These are phyloP conservation scores for Rusavskia elegans DNA, from an alignment of 495 filamentous ascomycete genomes.

Conservation along the genomic window DNA sequence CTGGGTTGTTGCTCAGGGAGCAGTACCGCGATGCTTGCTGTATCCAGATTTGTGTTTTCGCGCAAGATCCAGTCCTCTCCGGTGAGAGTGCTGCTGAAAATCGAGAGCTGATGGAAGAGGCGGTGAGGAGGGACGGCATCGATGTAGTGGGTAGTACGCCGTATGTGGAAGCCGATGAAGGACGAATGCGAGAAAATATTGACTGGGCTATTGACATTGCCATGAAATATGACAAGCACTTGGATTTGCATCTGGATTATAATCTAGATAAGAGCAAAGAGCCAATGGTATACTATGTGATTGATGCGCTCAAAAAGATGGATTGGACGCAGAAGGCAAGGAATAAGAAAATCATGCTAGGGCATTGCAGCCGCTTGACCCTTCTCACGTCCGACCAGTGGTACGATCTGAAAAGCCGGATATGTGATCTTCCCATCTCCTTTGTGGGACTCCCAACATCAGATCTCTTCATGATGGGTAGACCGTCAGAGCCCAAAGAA, in stretches of 20 bases:
- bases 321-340: conserved; percentile 27
- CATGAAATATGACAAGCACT: conserved; percentile 30
- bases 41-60: conserved; percentile 59
- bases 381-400: conserved; percentile 36
- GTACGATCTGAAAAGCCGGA: conserved; percentile 28
- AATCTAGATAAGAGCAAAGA: conserved; percentile 33
- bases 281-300: conserved; percentile 10
- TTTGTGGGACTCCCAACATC: conserved; percentile 60
- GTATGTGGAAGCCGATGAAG: conserved; percentile 44
- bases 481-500: conserved; percentile 18
- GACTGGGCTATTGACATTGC: conserved; percentile 42
- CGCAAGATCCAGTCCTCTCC: conserved; percentile 55
- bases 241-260: conserved; percentile 67
- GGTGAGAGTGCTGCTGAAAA: conserved; percentile 29
- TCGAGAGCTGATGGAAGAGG: conserved; percentile 30
- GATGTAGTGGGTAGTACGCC: conserved; percentile 54
- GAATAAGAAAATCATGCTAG: conserved; percentile 40
- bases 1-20: conserved; percentile 39
- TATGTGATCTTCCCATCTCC: conserved; percentile 37
- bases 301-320: conserved; percentile 19
- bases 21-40: conserved; percentile 37
- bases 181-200: conserved; percentile 39
- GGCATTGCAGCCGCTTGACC: conserved; percentile 56
- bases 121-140: conserved; percentile 26
- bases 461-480: conserved; percentile 59